These are phyloP conservation scores for Nemania sp. DNA, from an alignment of 2,329 filamentous ascomycete genomes.

Conservation along the genomic window DNA sequence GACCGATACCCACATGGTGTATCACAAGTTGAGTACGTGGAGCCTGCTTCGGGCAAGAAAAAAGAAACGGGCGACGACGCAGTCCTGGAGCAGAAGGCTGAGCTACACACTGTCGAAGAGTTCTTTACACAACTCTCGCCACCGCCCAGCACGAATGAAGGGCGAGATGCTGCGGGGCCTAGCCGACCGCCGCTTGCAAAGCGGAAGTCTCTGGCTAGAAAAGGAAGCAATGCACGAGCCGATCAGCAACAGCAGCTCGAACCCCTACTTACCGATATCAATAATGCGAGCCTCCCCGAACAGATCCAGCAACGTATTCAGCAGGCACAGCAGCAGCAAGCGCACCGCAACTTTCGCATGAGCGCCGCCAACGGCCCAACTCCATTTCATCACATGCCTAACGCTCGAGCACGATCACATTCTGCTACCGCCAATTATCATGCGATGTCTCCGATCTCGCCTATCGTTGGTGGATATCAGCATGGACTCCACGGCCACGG, in stretches of 20 bases:
- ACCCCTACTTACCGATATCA: constrained; percentile 45
- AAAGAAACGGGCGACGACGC: constrained; percentile 84
- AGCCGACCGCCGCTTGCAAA: constrained; percentile 37
- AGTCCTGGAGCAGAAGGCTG: constrained; percentile 83
- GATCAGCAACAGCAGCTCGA: constrained; percentile 44
- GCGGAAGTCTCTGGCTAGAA: constrained; percentile 46
- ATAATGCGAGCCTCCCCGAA: constrained; percentile 34
- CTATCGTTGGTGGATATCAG: constrained; percentile 40
- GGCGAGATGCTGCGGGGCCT: constrained; percentile 42
- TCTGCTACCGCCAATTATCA: constrained; percentile 46
- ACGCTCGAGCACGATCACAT: constrained; percentile 46
- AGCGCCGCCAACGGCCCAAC: constrained; percentile 44
- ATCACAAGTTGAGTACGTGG: constrained; percentile 79
- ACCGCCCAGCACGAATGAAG: constrained; percentile 53
- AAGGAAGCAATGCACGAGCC: constrained; percentile 40
- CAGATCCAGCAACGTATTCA: constrained; percentile 43
- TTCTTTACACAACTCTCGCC: constrained; percentile 84
- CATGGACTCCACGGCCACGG: constrained; percentile 32
- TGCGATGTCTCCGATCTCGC: constrained; percentile 56
- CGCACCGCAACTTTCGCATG: constrained; percentile 49
- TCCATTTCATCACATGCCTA: constrained; percentile 47
- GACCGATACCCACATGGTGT: constrained; percentile 92
- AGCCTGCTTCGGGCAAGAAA: constrained; percentile 67
- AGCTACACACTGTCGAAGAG: constrained; percentile 91
- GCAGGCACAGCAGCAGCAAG: constrained; percentile 43